phyloP scores from a whole-genome alignment of 2,329 filamentous ascomycete genomes.

The Hirsutella rhossiliensis region DNA sequence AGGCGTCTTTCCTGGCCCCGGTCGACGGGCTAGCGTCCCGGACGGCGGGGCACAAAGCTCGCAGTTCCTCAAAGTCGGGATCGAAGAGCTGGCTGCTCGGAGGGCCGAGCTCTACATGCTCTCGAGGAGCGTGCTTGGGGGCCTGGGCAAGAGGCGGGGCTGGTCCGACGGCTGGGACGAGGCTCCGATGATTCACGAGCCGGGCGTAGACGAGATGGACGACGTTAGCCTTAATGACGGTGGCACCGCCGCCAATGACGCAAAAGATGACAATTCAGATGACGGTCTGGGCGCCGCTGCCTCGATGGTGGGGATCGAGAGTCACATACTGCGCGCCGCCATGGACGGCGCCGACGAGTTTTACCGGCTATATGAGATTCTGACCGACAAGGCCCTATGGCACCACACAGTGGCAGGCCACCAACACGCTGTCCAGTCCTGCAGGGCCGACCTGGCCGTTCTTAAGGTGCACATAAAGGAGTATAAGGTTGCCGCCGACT shows the following conservation, averaged over 20 bases:
- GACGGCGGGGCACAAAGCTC: slow-evolving; percentile 27
- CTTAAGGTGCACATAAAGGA: slow-evolving; percentile 70
- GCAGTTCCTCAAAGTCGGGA: slow-evolving; percentile 48
- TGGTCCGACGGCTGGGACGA: slow-evolving; percentile 71
- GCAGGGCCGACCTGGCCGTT: slow-evolving; percentile 74
- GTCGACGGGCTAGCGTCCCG: slow-evolving; percentile 23
- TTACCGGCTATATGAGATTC: slow-evolving; percentile 54
- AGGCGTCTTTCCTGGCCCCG: slow-evolving; percentile 38
- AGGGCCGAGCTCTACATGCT: slow-evolving; percentile 73
- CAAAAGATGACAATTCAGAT: background rate
- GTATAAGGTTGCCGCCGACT: slow-evolving; percentile 59
- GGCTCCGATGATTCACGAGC: slow-evolving; percentile 36
- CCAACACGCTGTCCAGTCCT: slow-evolving; percentile 62
- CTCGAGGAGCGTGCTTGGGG: slow-evolving; percentile 68
- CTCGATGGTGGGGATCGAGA: slow-evolving; percentile 18
- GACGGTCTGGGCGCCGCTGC: background rate
- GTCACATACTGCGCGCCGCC: slow-evolving; percentile 46
- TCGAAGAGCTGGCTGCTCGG: slow-evolving; percentile 71
- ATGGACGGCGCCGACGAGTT: slow-evolving; percentile 52
- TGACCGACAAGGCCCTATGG: slow-evolving; percentile 76
- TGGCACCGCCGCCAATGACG: slow-evolving; percentile 14
- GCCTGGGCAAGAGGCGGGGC: slow-evolving; percentile 55
- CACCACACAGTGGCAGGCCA: slow-evolving; percentile 75
- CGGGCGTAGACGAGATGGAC: slow-evolving; percentile 37
- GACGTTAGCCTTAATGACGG: slow-evolving; percentile 41